phyloP scores from a whole-genome alignment of 2,329 filamentous ascomycete species.

The Graphilbum ipis-grandicollis region DNA sequence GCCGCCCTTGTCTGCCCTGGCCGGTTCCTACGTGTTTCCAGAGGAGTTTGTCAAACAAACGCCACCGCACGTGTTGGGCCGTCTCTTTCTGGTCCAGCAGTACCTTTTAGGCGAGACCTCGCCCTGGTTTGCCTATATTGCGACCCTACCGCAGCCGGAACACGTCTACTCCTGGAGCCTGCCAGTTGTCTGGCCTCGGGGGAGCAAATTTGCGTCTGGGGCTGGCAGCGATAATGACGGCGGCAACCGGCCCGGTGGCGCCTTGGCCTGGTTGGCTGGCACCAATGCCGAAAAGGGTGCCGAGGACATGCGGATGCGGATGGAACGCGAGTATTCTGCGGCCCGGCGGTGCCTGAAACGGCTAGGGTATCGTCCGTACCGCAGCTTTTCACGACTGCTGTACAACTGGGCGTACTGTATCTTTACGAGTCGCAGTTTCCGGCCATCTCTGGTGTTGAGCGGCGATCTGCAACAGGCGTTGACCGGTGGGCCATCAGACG shows the following conservation, averaged over 20 bases:
- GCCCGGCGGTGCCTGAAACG: conserved; percentile 21
- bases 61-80: conserved; percentile 41
- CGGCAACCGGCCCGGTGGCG: neutral
- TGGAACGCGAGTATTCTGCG: conserved; percentile 27
- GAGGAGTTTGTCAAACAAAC: conserved; percentile 27
- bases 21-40: conserved; percentile 34
- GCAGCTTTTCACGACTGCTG: conserved; percentile 26
- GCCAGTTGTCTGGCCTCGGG: conserved; percentile 41
- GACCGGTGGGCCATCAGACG: too few species aligned
- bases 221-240: neutral
- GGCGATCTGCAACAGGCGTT: conserved; percentile 7
- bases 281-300: conserved; percentile 34
- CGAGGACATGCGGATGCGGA: conserved; percentile 25
- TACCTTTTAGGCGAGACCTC: conserved; percentile 39
- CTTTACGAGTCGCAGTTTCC: conserved; percentile 48
- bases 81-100: conserved; percentile 54
- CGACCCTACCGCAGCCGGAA: conserved; percentile 43
- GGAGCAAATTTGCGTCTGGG: too few species aligned
- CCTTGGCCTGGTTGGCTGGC: conserved; percentile 27
- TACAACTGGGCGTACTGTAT: conserved; percentile 50
- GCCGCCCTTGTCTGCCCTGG: conserved; percentile 21
- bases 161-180: conserved; percentile 32
- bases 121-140: conserved; percentile 53
- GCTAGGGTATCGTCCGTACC: conserved; percentile 12
- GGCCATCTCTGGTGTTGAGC: conserved; percentile 38